A percentile compares a stretch with the other conserved stretches of the same genome.
These are phyloP conservation scores for Priceomyces fermenticarens DNA, from an alignment of 805 yeast species.

Conservation along the genomic window DNA sequence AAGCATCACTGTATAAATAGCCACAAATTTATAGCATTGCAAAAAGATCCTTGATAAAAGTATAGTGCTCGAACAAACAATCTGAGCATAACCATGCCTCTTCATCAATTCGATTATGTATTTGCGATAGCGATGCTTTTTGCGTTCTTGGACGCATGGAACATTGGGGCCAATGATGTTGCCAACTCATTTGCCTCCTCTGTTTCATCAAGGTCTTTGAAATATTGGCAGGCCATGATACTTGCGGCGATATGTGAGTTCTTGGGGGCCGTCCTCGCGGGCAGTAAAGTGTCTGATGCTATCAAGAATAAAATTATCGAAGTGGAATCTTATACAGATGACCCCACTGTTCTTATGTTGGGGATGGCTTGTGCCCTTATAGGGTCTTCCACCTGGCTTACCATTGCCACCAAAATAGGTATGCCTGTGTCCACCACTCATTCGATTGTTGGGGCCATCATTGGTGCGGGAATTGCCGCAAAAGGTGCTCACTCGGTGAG, in stretches of 20 bases:
- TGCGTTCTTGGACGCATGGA: slow-evolving; percentile 76
- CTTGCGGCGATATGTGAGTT: slow-evolving; percentile 71
- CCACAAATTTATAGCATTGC: no score
- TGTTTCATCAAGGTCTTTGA: slow-evolving; percentile 64
- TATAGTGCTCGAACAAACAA: no score
- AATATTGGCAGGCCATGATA: slow-evolving; percentile 74
- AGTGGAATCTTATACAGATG: slow-evolving; percentile 42
- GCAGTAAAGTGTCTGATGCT: slow-evolving; percentile 71
- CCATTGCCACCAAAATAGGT: slow-evolving; percentile 63
- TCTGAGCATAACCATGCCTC: slow-evolving; percentile 26
- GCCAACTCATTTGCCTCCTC: slow-evolving; percentile 80
- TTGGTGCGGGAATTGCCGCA: slow-evolving; percentile 74
- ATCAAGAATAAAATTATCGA: slow-evolving; percentile 64
- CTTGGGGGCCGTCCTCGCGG: slow-evolving; percentile 71
- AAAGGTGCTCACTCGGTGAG: slow-evolving; percentile 55
- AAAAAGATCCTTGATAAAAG: no score
- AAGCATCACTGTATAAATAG: no score
- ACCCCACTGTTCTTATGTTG: slow-evolving; percentile 71
- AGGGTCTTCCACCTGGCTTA: slow-evolving; percentile 70
- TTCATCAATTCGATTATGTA: slow-evolving; percentile 63
- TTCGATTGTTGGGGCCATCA: slow-evolving; percentile 71
- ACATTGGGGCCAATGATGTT: slow-evolving; percentile 80
- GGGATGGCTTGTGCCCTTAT: slow-evolving; percentile 73
- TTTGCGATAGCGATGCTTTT: slow-evolving; percentile 68
- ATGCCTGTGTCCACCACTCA: slow-evolving; percentile 84